phyloP scores from a whole-genome alignment of 352 stramenopile genomes.

The Phytopythium aichiense region DNA sequence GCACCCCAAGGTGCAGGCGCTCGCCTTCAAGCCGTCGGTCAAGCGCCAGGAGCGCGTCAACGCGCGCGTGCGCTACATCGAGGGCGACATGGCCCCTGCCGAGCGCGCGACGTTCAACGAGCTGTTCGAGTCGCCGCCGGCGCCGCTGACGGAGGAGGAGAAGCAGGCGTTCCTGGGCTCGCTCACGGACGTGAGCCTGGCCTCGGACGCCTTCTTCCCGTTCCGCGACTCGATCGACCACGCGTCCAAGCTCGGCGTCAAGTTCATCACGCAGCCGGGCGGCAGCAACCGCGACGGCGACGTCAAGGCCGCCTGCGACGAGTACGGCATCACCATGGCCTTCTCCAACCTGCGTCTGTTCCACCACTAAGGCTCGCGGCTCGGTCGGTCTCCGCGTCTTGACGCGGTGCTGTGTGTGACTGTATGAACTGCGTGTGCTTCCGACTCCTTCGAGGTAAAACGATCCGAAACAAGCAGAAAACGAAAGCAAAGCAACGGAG shows the following conservation, averaged over 20 bases:
- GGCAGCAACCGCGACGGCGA: constrained; percentile 86
- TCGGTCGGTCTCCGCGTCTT: not conserved
- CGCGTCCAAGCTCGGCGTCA: constrained; percentile 92
- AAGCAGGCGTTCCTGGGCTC: constrained; percentile 94
- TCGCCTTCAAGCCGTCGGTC: constrained; percentile 96
- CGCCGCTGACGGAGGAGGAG: constrained; percentile 92
- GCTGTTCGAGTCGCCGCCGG: constrained; percentile 93
- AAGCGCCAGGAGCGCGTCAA: constrained; percentile 99
- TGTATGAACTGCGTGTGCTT: not conserved
- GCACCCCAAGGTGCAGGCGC: constrained; percentile 93
- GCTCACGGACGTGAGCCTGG: constrained; percentile 92
- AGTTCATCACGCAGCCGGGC: constrained; percentile 96
- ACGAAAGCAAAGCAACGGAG: not conserved
- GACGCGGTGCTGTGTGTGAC: not conserved
- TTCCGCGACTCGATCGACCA: constrained; percentile 99
- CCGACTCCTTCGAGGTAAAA: not conserved
- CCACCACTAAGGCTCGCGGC: constrained; percentile 92
- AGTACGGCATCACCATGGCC: constrained; percentile 99
- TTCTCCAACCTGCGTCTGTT: constrained; percentile 98
- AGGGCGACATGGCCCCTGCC: constrained; percentile 96
- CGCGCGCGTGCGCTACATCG: constrained; percentile 99
- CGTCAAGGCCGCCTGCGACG: constrained; percentile 93
- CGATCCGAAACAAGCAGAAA: not conserved
- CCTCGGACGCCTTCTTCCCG: constrained; percentile 99
- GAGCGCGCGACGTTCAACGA: constrained; percentile 95